Evolutionary conservation across 257 asterid genomes (phyloP).

Genomic region (Capsicum rhomboideum): DNA sequence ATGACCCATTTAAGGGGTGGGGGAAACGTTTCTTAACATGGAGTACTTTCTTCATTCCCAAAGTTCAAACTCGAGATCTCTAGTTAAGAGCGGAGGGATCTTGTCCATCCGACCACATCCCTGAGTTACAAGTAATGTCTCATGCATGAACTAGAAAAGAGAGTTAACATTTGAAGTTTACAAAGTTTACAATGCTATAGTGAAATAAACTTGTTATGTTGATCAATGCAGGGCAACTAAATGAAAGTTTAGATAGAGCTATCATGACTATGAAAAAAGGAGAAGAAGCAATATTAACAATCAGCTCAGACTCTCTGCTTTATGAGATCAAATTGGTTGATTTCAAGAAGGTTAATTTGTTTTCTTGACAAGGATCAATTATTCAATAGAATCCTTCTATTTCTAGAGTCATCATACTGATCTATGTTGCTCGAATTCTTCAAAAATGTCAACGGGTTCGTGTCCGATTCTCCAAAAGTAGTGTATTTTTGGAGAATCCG

Average conservation of each 20-base stretch:
- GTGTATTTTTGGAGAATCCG: neutral
- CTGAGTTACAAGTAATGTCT: too few relatives aligned
- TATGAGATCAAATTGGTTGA: constrained; percentile 44
- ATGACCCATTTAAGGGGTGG: neutral
- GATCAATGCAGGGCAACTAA: constrained; percentile 26
- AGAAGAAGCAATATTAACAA: constrained; percentile 48
- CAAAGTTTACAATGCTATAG: too few relatives aligned
- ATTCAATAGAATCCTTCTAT: neutral
- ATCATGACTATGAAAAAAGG: constrained; percentile 59
- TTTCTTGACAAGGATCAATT: too few relatives aligned
- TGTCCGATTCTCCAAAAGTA: too few relatives aligned
- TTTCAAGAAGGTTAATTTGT: constrained; percentile 43
- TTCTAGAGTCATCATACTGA: too few relatives aligned
- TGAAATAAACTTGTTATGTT: neutral
- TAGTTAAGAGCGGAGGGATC: too few relatives aligned
- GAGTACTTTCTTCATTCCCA: neutral
- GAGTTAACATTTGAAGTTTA: too few relatives aligned
- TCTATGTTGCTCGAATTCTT: too few relatives aligned
- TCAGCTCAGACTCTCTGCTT: constrained; percentile 14
- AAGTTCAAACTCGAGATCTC: neutral
- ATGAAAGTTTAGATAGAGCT: constrained; percentile 40
- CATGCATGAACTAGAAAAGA: too few relatives aligned
- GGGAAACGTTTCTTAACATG: neutral
- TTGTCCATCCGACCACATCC: too few relatives aligned
- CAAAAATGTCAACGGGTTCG: too few relatives aligned